phyloP scores from a whole-genome alignment of 805 yeast species.

The Myxozyma sirexii region DNA sequence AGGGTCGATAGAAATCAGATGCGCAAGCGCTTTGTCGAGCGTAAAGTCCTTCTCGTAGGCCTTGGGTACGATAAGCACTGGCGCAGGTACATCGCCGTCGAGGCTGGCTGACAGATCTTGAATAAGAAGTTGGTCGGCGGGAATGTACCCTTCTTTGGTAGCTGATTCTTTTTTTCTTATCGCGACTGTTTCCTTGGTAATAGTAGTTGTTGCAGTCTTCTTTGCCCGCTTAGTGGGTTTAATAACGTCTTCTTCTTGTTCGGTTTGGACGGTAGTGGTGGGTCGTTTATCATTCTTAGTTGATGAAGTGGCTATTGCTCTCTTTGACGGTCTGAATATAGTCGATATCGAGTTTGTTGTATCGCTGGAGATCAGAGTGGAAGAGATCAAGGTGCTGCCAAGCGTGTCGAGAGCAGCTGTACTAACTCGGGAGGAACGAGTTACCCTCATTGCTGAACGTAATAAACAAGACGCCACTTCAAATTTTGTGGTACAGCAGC shows the following conservation, averaged over 20 bases:
- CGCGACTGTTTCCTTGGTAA: background rate
- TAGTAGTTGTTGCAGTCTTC: background rate
- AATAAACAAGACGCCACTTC: background rate
- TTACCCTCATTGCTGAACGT: background rate
- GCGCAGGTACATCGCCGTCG: constrained; percentile 35
- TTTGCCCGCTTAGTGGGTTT: background rate
- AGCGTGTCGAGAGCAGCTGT: background rate
- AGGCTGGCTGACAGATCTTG: background rate
- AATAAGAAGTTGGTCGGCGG: constrained; percentile 1
- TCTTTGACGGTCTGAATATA: background rate
- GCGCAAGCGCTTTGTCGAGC: constrained; percentile 21
- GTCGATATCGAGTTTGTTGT: background rate
- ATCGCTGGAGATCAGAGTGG: background rate
- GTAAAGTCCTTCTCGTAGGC: constrained; percentile 20
- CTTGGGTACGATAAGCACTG: constrained; percentile 49
- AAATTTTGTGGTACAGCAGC: background rate
- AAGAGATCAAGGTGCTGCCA: background rate
- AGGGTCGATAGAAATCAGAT: constrained; percentile 30
- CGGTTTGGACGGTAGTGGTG: background rate
- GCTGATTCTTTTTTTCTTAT: background rate
- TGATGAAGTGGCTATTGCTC: background rate
- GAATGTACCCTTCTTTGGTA: background rate
- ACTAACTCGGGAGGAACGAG: background rate
- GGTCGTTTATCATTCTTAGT: background rate
- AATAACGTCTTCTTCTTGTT: background rate